Evolutionary conservation across 169 alveolate genomes (phyloP), one percentile per base, ranked within the genome.

Genomic region (Cryptosporidium xiaoi): DNA sequence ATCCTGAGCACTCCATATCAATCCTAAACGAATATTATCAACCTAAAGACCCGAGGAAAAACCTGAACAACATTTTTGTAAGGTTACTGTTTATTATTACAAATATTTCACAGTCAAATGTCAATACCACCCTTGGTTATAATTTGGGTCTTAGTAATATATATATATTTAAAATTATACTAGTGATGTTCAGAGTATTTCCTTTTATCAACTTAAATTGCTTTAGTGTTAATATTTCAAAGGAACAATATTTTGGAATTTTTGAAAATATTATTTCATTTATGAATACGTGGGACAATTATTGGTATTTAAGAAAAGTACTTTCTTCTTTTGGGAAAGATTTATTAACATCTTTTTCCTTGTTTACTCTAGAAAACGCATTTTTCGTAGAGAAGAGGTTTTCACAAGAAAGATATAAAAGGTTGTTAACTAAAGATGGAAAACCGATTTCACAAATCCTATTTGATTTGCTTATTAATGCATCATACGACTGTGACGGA

Each of bases 291-390:
- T 77, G 87, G 87, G 51, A 33, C 3, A 55, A 77, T 60, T 77
- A 60, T 60, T 77, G 87, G 71, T 2, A 36, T 24, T 10, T 77
- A 10, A 24, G 16, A 44, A 77, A 77, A 77, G 29, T 60, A 50
- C 12, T 77, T 12, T 20, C 34, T 12, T 44, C 51, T 0, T 3
- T 44, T 3, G 64, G 48, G 16, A n/a, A 56, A 62, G 51, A 69
- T 2, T 13, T 50, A 6, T 16, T 77, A 46, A 8, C 77, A n/a
- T 8, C 29, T 7, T 60, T 77, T 40, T 60, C 77, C 8, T 40
- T 20, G 29, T 13, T 36, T 15, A 1, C 64, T 24, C 50, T 77
- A 13, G 5, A 48, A 33, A 31, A 40, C 10, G 44, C 34, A 24
- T 77, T 77, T 77, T 56, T 60, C 7, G 36, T 31, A n/a, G 58